Conservation (phyloP, 805 yeast genomes). For the Candida ipomoeae region DNA sequence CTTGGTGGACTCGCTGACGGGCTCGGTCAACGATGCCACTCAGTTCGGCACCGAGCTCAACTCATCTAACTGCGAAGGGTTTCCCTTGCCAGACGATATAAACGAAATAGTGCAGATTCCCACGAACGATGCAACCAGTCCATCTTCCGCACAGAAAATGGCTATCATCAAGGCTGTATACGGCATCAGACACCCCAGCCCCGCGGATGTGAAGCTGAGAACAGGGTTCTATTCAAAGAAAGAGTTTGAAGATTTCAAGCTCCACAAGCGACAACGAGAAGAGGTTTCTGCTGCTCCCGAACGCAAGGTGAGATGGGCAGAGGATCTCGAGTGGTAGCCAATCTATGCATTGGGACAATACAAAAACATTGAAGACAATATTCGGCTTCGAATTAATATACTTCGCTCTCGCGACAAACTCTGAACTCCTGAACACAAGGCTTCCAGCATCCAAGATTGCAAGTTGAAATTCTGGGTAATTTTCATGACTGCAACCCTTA, state of each 20-base stretch:
- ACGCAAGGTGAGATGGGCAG: slow-evolving; percentile 31
- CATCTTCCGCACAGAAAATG: slow-evolving; percentile 25
- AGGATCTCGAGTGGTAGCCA: slow-evolving; percentile 32
- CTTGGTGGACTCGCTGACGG: slow-evolving; percentile 60
- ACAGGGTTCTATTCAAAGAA: slow-evolving; percentile 27
- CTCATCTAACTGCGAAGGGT: slow-evolving; percentile 57
- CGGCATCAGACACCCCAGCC: not conserved
- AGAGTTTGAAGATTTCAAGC: slow-evolving; percentile 24
- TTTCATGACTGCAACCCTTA: not conserved
- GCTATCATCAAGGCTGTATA: slow-evolving; percentile 38
- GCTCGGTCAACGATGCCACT: slow-evolving; percentile 59
- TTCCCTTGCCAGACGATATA: slow-evolving; percentile 54
- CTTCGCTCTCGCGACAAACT: not conserved
- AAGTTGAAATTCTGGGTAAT: no score
- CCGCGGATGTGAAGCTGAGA: not conserved
- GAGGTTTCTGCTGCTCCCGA: slow-evolving; percentile 14
- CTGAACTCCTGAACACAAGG: not conserved
- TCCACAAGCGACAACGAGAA: slow-evolving; percentile 14
- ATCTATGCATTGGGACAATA: not conserved
- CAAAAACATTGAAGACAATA: not conserved
- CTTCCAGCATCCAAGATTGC: no score
- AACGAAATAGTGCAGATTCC: slow-evolving; percentile 62
- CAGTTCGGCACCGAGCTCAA: slow-evolving; percentile 67
- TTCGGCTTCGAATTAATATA: not conserved
- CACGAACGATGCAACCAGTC: slow-evolving; percentile 25